Conservation (phyloP, 495 filamentous ascomycete genomes). For the Cercophora sp. region DNA sequence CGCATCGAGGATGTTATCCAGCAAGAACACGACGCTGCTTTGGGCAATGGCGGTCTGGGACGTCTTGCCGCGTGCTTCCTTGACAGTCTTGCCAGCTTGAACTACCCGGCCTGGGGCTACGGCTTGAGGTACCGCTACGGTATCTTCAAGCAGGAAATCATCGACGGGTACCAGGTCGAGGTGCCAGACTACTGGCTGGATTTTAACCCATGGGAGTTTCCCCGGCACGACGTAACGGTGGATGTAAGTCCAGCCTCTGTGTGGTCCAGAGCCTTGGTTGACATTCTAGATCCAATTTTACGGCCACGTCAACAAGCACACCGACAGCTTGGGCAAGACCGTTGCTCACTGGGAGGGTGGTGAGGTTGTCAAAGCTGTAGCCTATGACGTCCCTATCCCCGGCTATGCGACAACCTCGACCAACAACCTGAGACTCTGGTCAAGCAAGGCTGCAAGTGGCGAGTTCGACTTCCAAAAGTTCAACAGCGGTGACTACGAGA, state of each 20-base stretch:
- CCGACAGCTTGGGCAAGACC: conserved; percentile 72
- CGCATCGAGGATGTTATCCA: conserved; percentile 92
- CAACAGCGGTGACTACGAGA: conserved; percentile 97
- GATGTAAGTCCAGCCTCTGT: conserved; percentile 47
- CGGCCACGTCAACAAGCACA: conserved; percentile 67
- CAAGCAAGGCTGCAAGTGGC: conserved; percentile 90
- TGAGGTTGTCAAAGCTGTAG: conserved; percentile 87
- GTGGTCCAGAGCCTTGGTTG: not conserved
- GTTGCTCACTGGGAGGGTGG: conserved; percentile 79
- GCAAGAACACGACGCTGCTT: conserved; percentile 93
- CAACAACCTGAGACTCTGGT: conserved; percentile 96
- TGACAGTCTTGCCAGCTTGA: conserved; percentile 89
- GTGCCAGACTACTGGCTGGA: conserved; percentile 99
- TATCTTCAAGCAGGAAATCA: conserved; percentile 99
- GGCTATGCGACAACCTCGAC: conserved; percentile 85
- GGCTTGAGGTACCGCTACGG: conserved; percentile 93
- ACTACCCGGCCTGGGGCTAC: conserved; percentile 97
- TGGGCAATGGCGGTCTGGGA: conserved; percentile 93
- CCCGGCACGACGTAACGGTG: conserved; percentile 88
- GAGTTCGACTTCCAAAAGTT: conserved; percentile 99
- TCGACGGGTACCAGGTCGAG: conserved; percentile 95
- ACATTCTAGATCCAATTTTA: conserved; percentile 78
- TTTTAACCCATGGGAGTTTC: conserved; percentile 99
- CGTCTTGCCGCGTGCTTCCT: conserved; percentile 95
- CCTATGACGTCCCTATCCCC: conserved; percentile 93